These are phyloP conservation scores for Annulohypoxylon stygium DNA, from an alignment of 495 filamentous ascomycete species.

Conservation along the genomic window DNA sequence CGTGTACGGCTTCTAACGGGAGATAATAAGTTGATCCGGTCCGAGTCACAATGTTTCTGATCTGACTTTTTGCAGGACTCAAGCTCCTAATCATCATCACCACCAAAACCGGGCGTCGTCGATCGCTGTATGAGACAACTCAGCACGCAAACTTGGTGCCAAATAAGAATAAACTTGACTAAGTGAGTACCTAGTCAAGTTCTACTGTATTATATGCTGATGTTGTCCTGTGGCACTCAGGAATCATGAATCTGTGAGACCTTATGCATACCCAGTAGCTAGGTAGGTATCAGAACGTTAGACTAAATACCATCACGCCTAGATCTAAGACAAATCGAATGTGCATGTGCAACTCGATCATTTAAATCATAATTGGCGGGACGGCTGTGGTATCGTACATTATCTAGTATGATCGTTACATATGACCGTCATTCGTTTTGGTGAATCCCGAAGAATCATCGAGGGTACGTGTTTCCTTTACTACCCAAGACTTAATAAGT, in stretches of 20 bases:
- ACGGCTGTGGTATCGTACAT: background rate
- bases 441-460: background rate
- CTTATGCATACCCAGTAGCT: background rate
- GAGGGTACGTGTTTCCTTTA: background rate
- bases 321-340: background rate
- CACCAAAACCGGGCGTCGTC: background rate
- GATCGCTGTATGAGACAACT: background rate
- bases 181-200: too few species aligned
- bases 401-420: background rate
- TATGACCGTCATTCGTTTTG: background rate
- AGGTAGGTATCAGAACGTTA: background rate
- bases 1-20: slow-evolving; percentile 2
- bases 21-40: slow-evolving; percentile 3
- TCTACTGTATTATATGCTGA: background rate
- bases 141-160: background rate
- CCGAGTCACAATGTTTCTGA: background rate
- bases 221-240: background rate
- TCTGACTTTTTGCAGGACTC: background rate
- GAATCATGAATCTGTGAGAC: background rate
- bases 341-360: background rate
- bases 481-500: too few species aligned
- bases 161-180: background rate
- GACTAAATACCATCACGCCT: background rate
- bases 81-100: background rate
- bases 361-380: background rate